Conservation (phyloP, 805 yeast genomes). For the Metschnikowia kofuensis region DNA sequence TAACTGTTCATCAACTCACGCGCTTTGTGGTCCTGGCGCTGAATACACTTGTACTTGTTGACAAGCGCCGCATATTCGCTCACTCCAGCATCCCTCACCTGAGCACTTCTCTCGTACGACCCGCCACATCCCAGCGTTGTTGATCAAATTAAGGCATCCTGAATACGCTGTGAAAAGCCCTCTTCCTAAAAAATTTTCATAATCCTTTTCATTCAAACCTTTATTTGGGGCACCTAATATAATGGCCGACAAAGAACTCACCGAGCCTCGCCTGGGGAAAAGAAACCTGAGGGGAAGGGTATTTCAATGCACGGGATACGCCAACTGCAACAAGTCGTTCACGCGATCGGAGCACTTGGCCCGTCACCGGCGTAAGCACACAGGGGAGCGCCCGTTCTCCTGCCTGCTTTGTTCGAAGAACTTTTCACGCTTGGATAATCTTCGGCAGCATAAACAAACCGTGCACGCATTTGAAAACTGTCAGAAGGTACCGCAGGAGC, state of each 20-base stretch:
- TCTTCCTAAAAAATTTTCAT: too few species aligned
- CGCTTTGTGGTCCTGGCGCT: not conserved
- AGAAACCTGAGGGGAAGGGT: slow-evolving; percentile 53
- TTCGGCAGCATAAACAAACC: slow-evolving; percentile 88
- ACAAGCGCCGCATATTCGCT: not conserved
- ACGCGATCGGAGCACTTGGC: slow-evolving; percentile 91
- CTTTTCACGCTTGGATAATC: slow-evolving; percentile 81
- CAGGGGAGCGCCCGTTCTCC: slow-evolving; percentile 91
- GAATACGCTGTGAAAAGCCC: too few species aligned
- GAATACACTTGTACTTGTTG: not conserved
- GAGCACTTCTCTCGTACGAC: too few species aligned
- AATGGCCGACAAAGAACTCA: not conserved
- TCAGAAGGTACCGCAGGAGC: not conserved
- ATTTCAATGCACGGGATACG: slow-evolving; percentile 83
- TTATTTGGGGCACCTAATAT: too few species aligned
- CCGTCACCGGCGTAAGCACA: slow-evolving; percentile 87
- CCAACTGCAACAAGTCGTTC: slow-evolving; percentile 84
- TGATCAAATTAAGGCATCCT: too few species aligned
- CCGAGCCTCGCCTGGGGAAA: not conserved
- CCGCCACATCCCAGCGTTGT: too few species aligned
- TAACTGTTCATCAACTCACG: not conserved
- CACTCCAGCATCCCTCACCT: too few species aligned
- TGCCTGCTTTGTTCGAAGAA: slow-evolving; percentile 79
- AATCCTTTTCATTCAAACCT: too few species aligned
- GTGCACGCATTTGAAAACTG: slow-evolving; percentile 43